phyloP scores from a whole-genome alignment of 2,329 filamentous ascomycete genomes.

The Teratosphaeria pseudoeucalypti region DNA sequence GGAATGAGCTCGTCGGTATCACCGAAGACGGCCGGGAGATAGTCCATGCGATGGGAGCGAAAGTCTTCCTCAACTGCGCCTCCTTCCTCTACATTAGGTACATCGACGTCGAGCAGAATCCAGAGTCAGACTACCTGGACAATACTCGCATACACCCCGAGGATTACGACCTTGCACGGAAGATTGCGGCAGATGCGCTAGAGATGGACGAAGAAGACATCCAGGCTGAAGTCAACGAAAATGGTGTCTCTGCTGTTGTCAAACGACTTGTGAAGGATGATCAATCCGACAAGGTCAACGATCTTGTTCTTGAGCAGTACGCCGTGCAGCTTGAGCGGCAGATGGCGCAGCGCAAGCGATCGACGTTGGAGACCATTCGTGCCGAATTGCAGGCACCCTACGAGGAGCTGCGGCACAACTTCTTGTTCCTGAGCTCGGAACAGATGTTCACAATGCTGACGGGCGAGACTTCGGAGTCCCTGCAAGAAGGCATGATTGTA shows the following conservation, averaged over 20 bases:
- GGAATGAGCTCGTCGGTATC: constrained; percentile 82
- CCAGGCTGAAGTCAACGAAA: constrained; percentile 84
- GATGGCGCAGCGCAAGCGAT: constrained; percentile 87
- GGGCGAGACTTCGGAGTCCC: constrained; percentile 74
- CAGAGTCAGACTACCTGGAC: constrained; percentile 81
- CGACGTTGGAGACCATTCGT: constrained; percentile 90
- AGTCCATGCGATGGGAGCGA: constrained; percentile 66
- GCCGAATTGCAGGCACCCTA: constrained; percentile 87
- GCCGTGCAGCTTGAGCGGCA: constrained; percentile 89
- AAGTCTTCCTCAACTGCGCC: constrained; percentile 93
- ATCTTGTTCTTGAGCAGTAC: constrained; percentile 92
- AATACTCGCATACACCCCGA: constrained; percentile 96
- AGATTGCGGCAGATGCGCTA: constrained; percentile 95
- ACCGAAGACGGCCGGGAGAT: constrained; percentile 43
- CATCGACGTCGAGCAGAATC: constrained; percentile 57
- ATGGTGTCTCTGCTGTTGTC: constrained; percentile 80
- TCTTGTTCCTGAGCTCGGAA: constrained; percentile 56
- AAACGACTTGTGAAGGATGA: constrained; percentile 92
- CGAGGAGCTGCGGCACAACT: constrained; percentile 81
- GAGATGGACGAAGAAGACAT: constrained; percentile 97
- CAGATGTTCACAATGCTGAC: constrained; percentile 96
- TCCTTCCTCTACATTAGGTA: constrained; percentile 90
- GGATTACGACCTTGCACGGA: constrained; percentile 94
- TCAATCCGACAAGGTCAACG: constrained; percentile 88
- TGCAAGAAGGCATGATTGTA: constrained; percentile 85